Evolutionary conservation across 805 yeast genomes (phyloP).

Genomic region (Priceomyces carsonii): DNA sequence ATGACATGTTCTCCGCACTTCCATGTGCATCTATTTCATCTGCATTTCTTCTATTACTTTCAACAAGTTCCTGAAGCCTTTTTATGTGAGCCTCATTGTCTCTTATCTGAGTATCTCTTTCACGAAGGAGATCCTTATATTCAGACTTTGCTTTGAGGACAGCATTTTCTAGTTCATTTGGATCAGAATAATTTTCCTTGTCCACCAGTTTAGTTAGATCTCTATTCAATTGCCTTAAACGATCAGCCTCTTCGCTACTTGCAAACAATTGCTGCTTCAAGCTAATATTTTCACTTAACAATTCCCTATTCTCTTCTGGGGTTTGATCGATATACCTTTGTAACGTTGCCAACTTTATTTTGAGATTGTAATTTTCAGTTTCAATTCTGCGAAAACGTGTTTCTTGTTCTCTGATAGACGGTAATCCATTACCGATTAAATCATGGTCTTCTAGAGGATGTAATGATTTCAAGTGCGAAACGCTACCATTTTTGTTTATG

Average conservation of each 20-base stretch:
- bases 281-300: constrained; percentile 39
- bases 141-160: constrained; percentile 7
- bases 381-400: constrained; percentile 25
- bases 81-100: constrained; percentile 5
- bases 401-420: constrained; percentile 23
- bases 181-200: constrained; percentile 7
- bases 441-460: constrained; percentile 1
- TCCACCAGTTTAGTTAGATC: constrained; percentile 11
- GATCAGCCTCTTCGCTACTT: constrained; percentile 13
- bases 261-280: constrained; percentile 26
- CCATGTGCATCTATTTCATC: constrained; percentile 6
- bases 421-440: constrained; percentile 12
- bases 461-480: not conserved
- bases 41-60: not conserved
- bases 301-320: constrained; percentile 40
- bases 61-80: not conserved
- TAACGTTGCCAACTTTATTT: constrained; percentile 43
- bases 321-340: constrained; percentile 40
- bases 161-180: constrained; percentile 3
- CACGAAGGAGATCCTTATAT: constrained; percentile 8
- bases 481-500: too few species aligned
- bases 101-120: constrained; percentile 5
- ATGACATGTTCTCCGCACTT: constrained; percentile 18
- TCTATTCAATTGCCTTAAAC: constrained; percentile 9
- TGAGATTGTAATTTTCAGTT: constrained; percentile 45